Conservation (phyloP, 306 rosid genomes). For the Begonia peltatifolia region DNA sequence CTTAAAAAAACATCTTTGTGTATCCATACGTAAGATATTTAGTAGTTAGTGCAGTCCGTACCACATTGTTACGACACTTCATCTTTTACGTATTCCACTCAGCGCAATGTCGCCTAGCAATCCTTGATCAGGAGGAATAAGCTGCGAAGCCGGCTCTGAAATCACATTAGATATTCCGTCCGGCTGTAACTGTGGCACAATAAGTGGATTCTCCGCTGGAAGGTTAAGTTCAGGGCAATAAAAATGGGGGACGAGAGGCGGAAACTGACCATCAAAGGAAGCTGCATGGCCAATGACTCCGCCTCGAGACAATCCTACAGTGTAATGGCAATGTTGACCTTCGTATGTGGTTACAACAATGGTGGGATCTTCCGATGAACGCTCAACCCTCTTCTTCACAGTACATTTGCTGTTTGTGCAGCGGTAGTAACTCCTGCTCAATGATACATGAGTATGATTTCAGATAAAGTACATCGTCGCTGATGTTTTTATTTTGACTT, state of each 20-base stretch:
- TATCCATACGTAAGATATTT: no score
- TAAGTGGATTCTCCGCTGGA: conserved; percentile 14
- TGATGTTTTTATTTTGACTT: no score
- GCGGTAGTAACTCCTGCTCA: conserved; percentile 83
- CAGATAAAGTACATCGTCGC: no score
- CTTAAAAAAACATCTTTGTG: no score
- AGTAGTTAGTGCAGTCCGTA: no score
- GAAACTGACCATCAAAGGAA: conserved; percentile 18
- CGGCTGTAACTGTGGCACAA: conserved; percentile 11
- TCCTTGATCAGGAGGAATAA: conserved; percentile 41
- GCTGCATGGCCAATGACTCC: conserved; percentile 31
- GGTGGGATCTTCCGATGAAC: conserved; percentile 72
- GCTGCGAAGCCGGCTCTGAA: conserved; percentile 11
- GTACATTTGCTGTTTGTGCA: conserved; percentile 98
- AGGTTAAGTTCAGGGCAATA: conserved; percentile 35
- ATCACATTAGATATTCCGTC: conserved; percentile 15
- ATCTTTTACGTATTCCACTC: conserved; percentile 51
- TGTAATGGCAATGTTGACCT: conserved; percentile 93
- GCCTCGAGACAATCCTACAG: conserved; percentile 55
- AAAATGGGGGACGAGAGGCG: conserved; percentile 35
- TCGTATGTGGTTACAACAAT: conserved; percentile 84
- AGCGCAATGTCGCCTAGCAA: conserved; percentile 86
- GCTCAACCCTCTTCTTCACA: conserved; percentile 92
- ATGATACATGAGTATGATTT: no score
- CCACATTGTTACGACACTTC: not conserved